Base-by-base conservation (phyloP, 345 rosid genomes). In the Physaria fendleri region DNA sequence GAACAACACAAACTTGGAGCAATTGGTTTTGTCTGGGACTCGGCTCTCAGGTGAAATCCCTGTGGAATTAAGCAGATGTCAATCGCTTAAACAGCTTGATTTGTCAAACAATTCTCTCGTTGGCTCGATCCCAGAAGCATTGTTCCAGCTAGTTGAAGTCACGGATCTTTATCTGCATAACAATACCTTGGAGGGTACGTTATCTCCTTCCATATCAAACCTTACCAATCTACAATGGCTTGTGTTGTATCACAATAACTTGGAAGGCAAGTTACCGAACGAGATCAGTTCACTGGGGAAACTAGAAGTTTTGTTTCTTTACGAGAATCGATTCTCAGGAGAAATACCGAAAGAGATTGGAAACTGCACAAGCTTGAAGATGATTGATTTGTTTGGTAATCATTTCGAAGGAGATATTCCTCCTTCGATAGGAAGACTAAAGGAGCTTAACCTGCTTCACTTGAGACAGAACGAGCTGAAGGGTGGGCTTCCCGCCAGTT, bases 161-260 rank as follows among this genome's bases (percentile, higher is more conserved):
- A 82, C 80, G 7, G 71, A 83, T 66, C 88, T 93, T 27, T 87
- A 86, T 43, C 91, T 93, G 25, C 89, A 89, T 69, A 93, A 93
- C 78, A 93, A 93, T 69, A 85, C 78, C 78, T 78, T 93, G 78
- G 80, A 45, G 9, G 97, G 99, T 48, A 70, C 72, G 17, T 67
- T 93, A 49, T 79, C 90, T 62, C 77, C 89, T 17, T 63, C 52
- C 0, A 72, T 89, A 56, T 78, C 77, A 15, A 93, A 93, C 71
- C 90, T 93, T 52, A 76, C 62, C 58, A 80, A 78, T 59, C 75
- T 93, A 33, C 85, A 80, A 57, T 77, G 81, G 40, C 73, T 93
- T 20, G 91, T 82, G 1, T 46, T 93, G 65, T 85, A 78, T 68
- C 92, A 83, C 75, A 93, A 93, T 75, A 85, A 76, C 64, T 74